Conservation (phyloP, 495 filamentous ascomycete genomes). For the Apodospora peruviana region DNA sequence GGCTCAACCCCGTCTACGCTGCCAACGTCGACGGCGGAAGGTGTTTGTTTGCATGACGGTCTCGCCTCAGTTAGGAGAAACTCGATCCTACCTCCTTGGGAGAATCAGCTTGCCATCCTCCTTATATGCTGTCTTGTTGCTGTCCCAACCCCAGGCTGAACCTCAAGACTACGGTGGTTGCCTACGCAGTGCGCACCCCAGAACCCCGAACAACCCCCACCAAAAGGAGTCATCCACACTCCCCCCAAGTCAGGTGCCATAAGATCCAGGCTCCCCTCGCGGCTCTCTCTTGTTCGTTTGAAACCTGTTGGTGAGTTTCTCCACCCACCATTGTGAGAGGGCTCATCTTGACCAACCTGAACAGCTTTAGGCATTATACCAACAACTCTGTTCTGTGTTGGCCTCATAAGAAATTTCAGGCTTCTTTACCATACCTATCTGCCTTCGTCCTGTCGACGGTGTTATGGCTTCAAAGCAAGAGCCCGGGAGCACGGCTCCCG, state of each 20-base stretch:
- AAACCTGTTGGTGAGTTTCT: neutral
- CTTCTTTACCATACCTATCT: neutral
- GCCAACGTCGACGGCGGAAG: neutral
- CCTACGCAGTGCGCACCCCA: neutral
- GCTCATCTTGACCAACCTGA: neutral
- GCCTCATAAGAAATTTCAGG: neutral
- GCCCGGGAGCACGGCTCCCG: slow-evolving; percentile 2
- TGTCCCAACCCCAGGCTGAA: neutral
- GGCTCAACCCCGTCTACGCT: neutral
- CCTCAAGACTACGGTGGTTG: neutral
- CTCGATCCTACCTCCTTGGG: no score
- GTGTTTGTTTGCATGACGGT: no score
- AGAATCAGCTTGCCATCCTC: no score
- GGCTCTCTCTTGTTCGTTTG: neutral
- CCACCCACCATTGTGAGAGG: neutral
- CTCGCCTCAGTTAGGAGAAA: no score
- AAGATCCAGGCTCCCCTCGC: neutral
- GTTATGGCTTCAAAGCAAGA: slow-evolving; percentile 14
- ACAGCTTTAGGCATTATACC: neutral
- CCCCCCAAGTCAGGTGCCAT: neutral
- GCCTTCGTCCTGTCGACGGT: slow-evolving; percentile 2
- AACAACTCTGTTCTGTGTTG: neutral
- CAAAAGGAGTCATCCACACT: neutral
- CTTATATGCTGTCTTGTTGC: no score
- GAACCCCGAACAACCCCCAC: neutral